Percentiles rank a stretch among this genome's conserved stretches.
Evolutionary conservation across 306 rosid genomes (phyloP).

Genomic region (Glycine soja): DNA sequence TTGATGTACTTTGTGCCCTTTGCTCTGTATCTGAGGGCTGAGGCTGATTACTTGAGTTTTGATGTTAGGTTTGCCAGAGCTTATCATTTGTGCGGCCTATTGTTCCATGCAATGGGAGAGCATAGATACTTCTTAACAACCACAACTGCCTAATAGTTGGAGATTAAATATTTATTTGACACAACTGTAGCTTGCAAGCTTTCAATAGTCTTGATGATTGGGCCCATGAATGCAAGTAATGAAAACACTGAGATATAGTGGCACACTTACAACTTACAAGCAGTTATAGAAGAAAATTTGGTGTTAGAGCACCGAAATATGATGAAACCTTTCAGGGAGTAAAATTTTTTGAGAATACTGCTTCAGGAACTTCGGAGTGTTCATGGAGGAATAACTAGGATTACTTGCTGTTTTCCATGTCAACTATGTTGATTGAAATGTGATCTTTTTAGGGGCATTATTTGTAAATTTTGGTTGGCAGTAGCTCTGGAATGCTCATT

Average conservation of each 20-base stretch:
- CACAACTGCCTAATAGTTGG: slow-evolving; percentile 21
- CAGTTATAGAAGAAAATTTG: slow-evolving; percentile 26
- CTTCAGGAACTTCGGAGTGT: slow-evolving; percentile 16
- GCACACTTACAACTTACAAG: slow-evolving; percentile 20
- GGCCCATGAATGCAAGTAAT: slow-evolving; percentile 10
- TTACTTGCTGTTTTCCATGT: slow-evolving; percentile 25
- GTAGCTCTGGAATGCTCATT: slow-evolving; percentile 42
- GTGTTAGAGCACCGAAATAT: slow-evolving; percentile 35
- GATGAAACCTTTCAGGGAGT: slow-evolving; percentile 33
- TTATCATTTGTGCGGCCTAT: slow-evolving; percentile 83
- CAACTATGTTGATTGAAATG: slow-evolving; percentile 29
- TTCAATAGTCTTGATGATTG: slow-evolving; percentile 38
- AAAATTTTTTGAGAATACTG: slow-evolving; percentile 18
- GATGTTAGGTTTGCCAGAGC: slow-evolving; percentile 86
- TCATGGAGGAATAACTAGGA: background rate
- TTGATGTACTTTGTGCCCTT: slow-evolving; percentile 33
- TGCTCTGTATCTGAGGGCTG: slow-evolving; percentile 34
- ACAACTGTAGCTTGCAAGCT: slow-evolving; percentile 6
- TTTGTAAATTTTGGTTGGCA: slow-evolving; percentile 24
- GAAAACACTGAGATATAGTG: slow-evolving; percentile 1
- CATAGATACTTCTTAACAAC: slow-evolving; percentile 67
- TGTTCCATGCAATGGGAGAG: slow-evolving; percentile 90
- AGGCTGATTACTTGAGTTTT: slow-evolving; percentile 44
- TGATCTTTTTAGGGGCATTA: background rate
- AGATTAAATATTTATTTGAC: slow-evolving; percentile 40